These are phyloP conservation scores for Chalaropsis thielavioides DNA, from an alignment of 2,329 filamentous ascomycete genomes.

Conservation along the genomic window DNA sequence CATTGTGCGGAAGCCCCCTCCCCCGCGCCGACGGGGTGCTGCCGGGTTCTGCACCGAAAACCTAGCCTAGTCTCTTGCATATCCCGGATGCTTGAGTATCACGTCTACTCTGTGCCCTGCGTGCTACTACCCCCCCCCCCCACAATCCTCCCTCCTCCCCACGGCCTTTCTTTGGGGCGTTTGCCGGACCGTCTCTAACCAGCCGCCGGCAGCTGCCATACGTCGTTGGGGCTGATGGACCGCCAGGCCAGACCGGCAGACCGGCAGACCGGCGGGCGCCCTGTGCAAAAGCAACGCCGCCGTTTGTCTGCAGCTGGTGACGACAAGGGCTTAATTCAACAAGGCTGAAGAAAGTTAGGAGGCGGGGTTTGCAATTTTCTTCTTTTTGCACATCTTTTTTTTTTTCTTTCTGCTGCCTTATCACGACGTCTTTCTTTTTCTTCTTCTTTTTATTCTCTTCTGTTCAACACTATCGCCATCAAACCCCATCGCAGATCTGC, in stretches of 20 bases:
- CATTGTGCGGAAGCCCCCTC: too few relatives aligned
- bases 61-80: too few relatives aligned
- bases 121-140: neutral
- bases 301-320: constrained; percentile 3
- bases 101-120: too few relatives aligned
- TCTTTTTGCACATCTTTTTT: neutral
- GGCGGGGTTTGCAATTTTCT: neutral
- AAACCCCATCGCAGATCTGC: too few relatives aligned
- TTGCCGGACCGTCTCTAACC: neutral
- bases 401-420: too few relatives aligned
- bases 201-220: constrained; percentile 4
- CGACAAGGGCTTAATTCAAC: neutral
- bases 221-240: too few relatives aligned
- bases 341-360: neutral
- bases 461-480: neutral
- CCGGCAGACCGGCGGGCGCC: too few relatives aligned
- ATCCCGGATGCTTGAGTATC: too few relatives aligned
- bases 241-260: neutral
- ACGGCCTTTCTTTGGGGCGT: neutral
- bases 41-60: too few relatives aligned
- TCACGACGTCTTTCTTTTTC: neutral
- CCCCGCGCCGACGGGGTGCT: too few relatives aligned
- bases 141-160: neutral
- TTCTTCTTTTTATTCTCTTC: neutral
- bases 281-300: neutral